Conservation (phyloP, 805 yeast species). For the Ogataea glucozyma region DNA sequence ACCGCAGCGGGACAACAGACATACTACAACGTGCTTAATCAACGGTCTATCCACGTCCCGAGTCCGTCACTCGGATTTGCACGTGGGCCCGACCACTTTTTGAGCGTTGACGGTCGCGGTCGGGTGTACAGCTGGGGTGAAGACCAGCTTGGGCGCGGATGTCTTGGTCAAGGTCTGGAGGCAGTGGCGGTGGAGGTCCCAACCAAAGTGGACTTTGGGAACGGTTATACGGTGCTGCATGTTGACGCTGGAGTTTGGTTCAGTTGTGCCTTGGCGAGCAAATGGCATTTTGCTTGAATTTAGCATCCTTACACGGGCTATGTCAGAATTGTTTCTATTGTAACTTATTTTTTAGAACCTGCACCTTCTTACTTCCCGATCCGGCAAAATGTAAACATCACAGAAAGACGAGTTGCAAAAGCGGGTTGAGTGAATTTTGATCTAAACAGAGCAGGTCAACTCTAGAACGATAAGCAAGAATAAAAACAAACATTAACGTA, state of each 20-base stretch:
- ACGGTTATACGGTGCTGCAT: constrained; percentile 1
- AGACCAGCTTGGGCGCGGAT: constrained; percentile 15
- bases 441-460: neutral
- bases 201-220: constrained; percentile 1
- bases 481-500: neutral
- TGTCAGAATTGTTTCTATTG: too few species aligned
- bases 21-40: constrained; percentile 14
- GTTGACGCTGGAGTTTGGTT: constrained; percentile 20
- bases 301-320: too few species aligned
- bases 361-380: constrained; percentile 1
- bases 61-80: constrained; percentile 5
- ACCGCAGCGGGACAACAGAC: neutral
- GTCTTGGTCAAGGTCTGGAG: constrained; percentile 14
- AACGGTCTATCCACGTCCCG: constrained; percentile 10
- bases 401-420: constrained; percentile 5
- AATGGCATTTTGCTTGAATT: too few species aligned
- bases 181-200: constrained; percentile 8
- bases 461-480: neutral
- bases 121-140: constrained; percentile 16
- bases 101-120: constrained; percentile 8
- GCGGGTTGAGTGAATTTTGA: constrained; percentile 4
- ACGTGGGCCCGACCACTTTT: constrained; percentile 17
- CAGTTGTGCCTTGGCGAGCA: constrained; percentile 14
- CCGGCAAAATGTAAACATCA: constrained; percentile 11
- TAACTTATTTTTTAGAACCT: too few species aligned